Evolutionary conservation across 2,329 filamentous ascomycete species (phyloP).

Genomic region (Diaporthe citri): DNA sequence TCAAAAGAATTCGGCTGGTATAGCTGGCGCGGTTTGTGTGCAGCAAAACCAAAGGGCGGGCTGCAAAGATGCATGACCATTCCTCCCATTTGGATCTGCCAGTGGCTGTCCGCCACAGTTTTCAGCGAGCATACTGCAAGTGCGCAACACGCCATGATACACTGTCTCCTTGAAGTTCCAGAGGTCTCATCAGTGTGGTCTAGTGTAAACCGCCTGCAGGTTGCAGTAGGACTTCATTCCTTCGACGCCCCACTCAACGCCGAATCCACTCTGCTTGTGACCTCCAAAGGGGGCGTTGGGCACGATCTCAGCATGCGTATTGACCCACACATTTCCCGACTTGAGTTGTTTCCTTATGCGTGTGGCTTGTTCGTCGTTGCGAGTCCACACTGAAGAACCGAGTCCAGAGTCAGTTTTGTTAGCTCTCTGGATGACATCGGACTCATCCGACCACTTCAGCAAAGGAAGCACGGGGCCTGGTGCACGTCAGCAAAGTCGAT

Average conservation of each 20-base stretch:
- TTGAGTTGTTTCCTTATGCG: constrained; percentile 60
- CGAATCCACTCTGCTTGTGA: constrained; percentile 21
- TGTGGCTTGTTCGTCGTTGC: constrained; percentile 61
- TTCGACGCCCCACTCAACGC: constrained; percentile 11
- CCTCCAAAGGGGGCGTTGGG: constrained; percentile 44
- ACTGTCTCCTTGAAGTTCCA: not conserved
- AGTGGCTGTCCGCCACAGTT: not conserved
- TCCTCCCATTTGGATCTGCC: not conserved
- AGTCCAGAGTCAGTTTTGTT: constrained; percentile 64
- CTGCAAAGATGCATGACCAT: not conserved
- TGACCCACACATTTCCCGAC: constrained; percentile 68
- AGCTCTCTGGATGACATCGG: constrained; percentile 59
- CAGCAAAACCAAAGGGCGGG: not conserved
- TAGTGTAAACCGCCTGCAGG: not conserved
- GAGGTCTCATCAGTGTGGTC: not conserved
- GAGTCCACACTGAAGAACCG: constrained; percentile 65
- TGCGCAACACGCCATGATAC: not conserved
- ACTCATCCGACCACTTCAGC: constrained; percentile 58
- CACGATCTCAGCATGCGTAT: constrained; percentile 47
- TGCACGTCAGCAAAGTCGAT: not conserved
- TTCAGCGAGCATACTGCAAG: not conserved
- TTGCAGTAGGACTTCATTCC: constrained; percentile 15
- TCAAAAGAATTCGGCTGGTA: not conserved
- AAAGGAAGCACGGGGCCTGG: constrained; percentile 58
- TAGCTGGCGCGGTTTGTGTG: not conserved